Base-by-base conservation (phyloP, 345 rosid genomes). In the Excoecaria cochinchinensis region DNA sequence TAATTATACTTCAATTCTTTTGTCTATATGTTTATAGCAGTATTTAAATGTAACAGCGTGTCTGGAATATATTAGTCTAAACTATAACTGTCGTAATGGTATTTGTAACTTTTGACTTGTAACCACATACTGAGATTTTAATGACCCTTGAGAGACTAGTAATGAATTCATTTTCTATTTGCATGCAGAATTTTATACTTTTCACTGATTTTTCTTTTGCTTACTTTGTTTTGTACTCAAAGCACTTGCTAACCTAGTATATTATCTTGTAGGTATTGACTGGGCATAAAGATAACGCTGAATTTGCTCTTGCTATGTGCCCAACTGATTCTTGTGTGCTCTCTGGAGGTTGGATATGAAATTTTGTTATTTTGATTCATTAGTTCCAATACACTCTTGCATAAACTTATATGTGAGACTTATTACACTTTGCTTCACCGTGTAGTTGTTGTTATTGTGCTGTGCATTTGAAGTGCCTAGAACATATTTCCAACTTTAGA, bases 251-350 rank as follows among this genome's bases (percentile, higher is more conserved):
- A 56, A 86, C 71, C 38, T 75, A 21, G 71, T 67, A 31, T 48
- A 36, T 16, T 1, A 42, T 79, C 58, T 68, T 66, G 74, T 85
- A 89, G 93, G 76, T 87, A 80, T 88, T 89, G 79, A 87, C 89
- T 39, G 91, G 93, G 72, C 93, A 89, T 77, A 74, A 82, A 73
- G 90, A 86, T 62, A 48, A 82, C 79, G 93, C 90, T 38, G 90
- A 89, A 78, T 89, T 81, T 81, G 90, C 92, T 82, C 89, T 89
- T 72, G 89, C 90, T 42, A 87, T 87, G 92, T 81, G 84, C 77
- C 90, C 84, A 68, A 83, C 84, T 24, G 89, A 87, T 51, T 88
- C 91, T 42, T 86, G 82, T 74, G 90, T 87, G 62, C 91, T 87
- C 63, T 89, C 93, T 77, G 91, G 93, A 84, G 93, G 90, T 89